Base-by-base conservation (phyloP, 352 stramenopile species). In the Phytophthora cryptogea region DNA sequence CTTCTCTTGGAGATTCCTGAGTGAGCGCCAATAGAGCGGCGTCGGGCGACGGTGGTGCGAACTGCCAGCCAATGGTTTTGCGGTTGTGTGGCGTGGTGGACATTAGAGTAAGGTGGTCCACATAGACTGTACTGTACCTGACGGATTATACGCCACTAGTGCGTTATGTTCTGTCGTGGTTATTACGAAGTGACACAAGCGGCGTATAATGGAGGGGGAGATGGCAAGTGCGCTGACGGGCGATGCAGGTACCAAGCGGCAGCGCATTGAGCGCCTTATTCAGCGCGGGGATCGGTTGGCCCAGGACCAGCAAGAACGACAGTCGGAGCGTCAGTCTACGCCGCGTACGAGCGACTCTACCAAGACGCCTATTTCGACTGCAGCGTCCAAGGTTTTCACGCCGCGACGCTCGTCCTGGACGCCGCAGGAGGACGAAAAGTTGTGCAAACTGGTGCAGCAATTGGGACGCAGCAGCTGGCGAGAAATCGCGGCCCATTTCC, bases 241-340 rank as follows among this genome's bases (percentile, higher is more conserved):
- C 26, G 50, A 56, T 31, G 54, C 16, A 53, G 51, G 16, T 11
- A 86, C 53, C 5, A 89, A 88, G 63, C 60, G 68, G 9, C 69
- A 78, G 62, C 79, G 75, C 28, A 85, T 91, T 42, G 73, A 85
- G 50, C 56, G 52, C 52, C 63, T 89, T 13, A 88, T 89, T 32
- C 39, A 76, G 47, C 76, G 77, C 43, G 78, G 76, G 8, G 66
- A 75, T 41, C 58, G 43, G 8, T 66, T 90, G 40, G 71, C 76
- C 8, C 60, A 65, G 52, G 57, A 17, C 6, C 66, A 66, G 31
- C 44, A 66, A 44, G 32, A 51, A 48, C 31, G 13, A 28, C 53
- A 59, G 13, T 3, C 8, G 20, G 20, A 0, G 8, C 13, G 14
- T 20, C 17, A 7, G 11, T 4, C 33, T 46, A 54, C n/a, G 28